phyloP scores from a whole-genome alignment of 2,329 filamentous ascomycete genomes.

The Didymella arachidicola region DNA sequence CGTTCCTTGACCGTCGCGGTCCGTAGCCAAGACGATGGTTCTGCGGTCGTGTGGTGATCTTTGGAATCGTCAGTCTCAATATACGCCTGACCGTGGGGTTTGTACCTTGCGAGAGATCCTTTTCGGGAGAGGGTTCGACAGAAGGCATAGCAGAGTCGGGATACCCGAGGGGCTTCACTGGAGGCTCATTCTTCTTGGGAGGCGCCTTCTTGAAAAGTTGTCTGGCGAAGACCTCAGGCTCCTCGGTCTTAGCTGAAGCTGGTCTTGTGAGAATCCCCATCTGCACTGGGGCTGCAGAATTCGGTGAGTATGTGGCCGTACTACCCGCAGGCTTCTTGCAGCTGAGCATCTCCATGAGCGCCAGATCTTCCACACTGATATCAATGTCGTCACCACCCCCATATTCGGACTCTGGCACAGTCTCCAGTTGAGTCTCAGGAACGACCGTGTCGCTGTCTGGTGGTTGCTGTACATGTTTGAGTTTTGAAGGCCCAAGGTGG shows the following conservation, averaged over 20 bases:
- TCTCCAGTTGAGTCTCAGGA: constrained; percentile 32
- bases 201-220: background rate
- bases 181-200: background rate
- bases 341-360: background rate
- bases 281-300: background rate
- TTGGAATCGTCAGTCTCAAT: background rate
- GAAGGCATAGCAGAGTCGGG: background rate
- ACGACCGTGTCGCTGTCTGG: constrained; percentile 29
- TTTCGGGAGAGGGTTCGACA: background rate
- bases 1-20: background rate
- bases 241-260: background rate
- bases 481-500: constrained; percentile 27
- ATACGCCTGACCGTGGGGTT: no score
- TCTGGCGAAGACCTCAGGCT: background rate
- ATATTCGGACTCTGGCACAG: no score
- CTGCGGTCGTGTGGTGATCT: background rate
- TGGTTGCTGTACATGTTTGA: constrained; percentile 33
- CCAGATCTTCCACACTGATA: background rate
- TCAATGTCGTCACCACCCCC: background rate
- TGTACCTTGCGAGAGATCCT: background rate
- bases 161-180: background rate
- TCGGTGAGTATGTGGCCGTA: background rate
- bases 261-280: background rate
- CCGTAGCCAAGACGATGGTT: background rate
- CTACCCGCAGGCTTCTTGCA: background rate